Conservation (phyloP, 108 stramenopile species). For the Discostella pseudostelligera region DNA sequence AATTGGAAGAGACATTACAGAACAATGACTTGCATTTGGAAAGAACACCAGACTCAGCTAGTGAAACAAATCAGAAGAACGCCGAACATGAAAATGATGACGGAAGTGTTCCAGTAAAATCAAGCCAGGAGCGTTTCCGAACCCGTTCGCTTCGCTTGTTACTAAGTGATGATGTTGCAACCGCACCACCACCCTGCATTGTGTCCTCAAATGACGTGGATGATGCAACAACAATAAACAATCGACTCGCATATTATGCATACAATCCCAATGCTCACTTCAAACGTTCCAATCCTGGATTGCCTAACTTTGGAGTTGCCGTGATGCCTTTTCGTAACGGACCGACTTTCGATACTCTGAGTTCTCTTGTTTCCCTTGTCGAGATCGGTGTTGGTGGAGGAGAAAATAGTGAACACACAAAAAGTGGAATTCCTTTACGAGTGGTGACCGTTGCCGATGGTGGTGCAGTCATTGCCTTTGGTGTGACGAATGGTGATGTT, state of each 20-base stretch:
- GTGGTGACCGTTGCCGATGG: conserved; percentile 72
- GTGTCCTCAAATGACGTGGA: conserved; percentile 6
- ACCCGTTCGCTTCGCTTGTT: neutral
- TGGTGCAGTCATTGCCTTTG: conserved; percentile 79
- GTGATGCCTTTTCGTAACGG: conserved; percentile 50
- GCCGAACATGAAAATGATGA: neutral
- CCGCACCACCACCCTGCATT: conserved; percentile 53
- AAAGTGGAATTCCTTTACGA: conserved; percentile 59
- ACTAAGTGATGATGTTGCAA: conserved; percentile 37
- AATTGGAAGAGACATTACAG: neutral
- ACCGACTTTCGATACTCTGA: conserved; percentile 31
- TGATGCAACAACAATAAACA: neutral
- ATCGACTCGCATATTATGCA: conserved; percentile 58
- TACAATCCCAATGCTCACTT: conserved; percentile 77
- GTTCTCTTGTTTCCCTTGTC: conserved; percentile 38
- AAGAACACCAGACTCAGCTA: neutral
- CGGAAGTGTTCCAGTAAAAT: neutral
- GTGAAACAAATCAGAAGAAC: neutral
- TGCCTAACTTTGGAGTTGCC: conserved; percentile 73
- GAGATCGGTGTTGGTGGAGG: conserved; percentile 17
- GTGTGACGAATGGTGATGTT: conserved; percentile 64
- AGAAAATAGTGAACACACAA: neutral
- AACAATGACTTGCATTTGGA: neutral
- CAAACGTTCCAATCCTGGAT: conserved; percentile 64
- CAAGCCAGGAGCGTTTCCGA: conserved; percentile 8